These are phyloP conservation scores for Aegilops sharonensis DNA, from an alignment of 176 grass and related monocot genomes.

Conservation along the genomic window DNA sequence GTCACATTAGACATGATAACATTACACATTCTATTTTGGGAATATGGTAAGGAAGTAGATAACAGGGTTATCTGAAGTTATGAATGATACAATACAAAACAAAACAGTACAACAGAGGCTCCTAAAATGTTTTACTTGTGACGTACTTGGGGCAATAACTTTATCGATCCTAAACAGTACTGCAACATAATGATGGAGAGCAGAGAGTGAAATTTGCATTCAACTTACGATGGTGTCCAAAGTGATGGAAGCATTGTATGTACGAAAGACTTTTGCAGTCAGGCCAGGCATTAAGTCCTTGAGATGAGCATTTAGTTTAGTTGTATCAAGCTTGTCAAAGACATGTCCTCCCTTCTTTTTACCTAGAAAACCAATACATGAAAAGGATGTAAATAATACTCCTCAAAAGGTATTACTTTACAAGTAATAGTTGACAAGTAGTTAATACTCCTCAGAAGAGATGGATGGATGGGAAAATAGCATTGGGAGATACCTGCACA, in stretches of 20 bases:
- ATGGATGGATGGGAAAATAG: neutral
- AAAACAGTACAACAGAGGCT: neutral
- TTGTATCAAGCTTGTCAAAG: slow-evolving; percentile 82
- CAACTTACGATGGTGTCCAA: slow-evolving; percentile 90
- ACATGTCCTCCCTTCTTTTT: slow-evolving; percentile 41
- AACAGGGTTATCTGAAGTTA: neutral
- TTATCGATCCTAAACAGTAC: neutral
- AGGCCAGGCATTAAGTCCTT: slow-evolving; percentile 95
- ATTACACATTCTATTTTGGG: neutral
- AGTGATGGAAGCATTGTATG: slow-evolving; percentile 99
- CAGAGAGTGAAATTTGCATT: neutral
- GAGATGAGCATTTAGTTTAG: slow-evolving; percentile 82
- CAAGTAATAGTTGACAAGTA: too few relatives aligned
- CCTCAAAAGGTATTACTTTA: neutral
- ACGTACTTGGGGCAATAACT: neutral
- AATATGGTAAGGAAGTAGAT: neutral
- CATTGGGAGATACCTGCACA: slow-evolving; percentile 43
- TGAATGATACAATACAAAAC: neutral
- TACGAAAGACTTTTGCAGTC: slow-evolving; percentile 99
- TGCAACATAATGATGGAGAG: neutral
- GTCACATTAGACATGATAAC: neutral
- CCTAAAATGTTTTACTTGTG: neutral
- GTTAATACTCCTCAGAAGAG: neutral
- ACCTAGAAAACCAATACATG: slow-evolving; percentile 38
- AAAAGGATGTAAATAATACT: slow-evolving; percentile 19